Percentiles rank a stretch among this genome's conserved stretches.
phyloP scores from a whole-genome alignment of 1,284 basidiomycete genomes.

The Microbotryomycetes sp. region DNA sequence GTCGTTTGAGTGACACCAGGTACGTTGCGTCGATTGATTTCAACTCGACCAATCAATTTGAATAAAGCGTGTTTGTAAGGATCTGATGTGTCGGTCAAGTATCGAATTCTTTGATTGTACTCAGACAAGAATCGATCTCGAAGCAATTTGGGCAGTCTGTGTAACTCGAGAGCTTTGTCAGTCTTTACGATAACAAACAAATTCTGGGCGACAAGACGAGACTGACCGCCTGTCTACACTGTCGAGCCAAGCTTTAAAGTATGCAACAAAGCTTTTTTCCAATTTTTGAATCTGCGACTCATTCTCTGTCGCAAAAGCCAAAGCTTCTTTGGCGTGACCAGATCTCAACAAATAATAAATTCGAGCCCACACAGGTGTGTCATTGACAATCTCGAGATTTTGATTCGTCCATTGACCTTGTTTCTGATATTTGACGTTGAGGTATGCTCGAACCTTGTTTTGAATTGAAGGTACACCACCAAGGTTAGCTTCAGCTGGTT shows the following conservation, averaged over 20 bases:
- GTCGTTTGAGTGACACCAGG: conserved; percentile 81
- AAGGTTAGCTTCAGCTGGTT: conserved; percentile 76
- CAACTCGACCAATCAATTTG: conserved; percentile 89
- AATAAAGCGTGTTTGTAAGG: conserved; percentile 94
- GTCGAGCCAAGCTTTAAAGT: conserved; percentile 81
- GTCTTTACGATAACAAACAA: conserved; percentile 2
- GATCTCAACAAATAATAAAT: conserved; percentile 84
- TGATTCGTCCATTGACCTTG: conserved; percentile 74
- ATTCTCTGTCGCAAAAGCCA: conserved; percentile 65
- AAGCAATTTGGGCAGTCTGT: conserved; percentile 66
- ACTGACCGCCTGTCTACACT: conserved; percentile 66
- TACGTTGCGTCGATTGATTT: conserved; percentile 72
- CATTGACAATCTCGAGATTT: conserved; percentile 73
- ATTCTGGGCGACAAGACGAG: neutral
- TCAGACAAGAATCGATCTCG: conserved; percentile 78
- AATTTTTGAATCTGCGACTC: conserved; percentile 69
- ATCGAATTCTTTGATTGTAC: conserved; percentile 88
- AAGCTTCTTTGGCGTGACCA: conserved; percentile 72
- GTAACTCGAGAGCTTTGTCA: conserved; percentile 1
- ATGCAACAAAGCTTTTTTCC: conserved; percentile 75
- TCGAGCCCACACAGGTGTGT: conserved; percentile 85
- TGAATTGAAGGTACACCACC: conserved; percentile 86
- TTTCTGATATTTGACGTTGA: conserved; percentile 63
- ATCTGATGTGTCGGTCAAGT: conserved; percentile 60
- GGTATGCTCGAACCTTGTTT: conserved; percentile 82